Evolutionary conservation across 2,329 filamentous ascomycete species (phyloP).

Genomic region (Apiospora rasikravindrae): DNA sequence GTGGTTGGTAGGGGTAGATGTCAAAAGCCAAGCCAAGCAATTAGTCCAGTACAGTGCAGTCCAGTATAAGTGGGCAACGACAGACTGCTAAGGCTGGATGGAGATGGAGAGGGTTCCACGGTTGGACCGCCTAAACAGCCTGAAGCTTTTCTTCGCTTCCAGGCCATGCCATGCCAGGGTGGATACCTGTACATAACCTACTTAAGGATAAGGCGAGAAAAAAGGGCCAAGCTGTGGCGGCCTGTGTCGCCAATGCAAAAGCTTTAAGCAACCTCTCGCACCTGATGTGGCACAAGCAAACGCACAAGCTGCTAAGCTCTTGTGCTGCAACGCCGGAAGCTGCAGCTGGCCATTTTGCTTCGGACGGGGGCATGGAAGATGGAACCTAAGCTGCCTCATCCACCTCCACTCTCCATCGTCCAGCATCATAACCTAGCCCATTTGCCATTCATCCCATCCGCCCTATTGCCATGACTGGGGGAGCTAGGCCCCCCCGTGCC

Average conservation of each 20-base stretch:
- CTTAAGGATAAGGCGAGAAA: no score
- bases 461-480: background rate
- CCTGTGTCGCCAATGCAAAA: background rate
- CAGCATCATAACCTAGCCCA: background rate
- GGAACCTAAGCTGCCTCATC: constrained; percentile 17
- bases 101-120: background rate
- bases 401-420: background rate
- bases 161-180: background rate
- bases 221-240: background rate
- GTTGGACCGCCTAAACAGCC: background rate
- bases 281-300: background rate
- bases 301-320: background rate
- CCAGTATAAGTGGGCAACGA: no score
- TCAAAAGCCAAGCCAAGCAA: background rate
- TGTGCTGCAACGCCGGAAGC: background rate
- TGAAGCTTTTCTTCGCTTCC: no score
- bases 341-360: background rate
- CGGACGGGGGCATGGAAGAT: background rate
- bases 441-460: no score
- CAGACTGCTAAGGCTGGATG: no score
- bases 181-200: no score
- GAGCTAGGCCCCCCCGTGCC: background rate
- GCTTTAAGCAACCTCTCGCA: background rate
- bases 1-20: background rate
- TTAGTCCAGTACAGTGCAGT: background rate